These are phyloP conservation scores for Alternaria viburni DNA, from an alignment of 2,329 filamentous ascomycete genomes.

Conservation along the genomic window DNA sequence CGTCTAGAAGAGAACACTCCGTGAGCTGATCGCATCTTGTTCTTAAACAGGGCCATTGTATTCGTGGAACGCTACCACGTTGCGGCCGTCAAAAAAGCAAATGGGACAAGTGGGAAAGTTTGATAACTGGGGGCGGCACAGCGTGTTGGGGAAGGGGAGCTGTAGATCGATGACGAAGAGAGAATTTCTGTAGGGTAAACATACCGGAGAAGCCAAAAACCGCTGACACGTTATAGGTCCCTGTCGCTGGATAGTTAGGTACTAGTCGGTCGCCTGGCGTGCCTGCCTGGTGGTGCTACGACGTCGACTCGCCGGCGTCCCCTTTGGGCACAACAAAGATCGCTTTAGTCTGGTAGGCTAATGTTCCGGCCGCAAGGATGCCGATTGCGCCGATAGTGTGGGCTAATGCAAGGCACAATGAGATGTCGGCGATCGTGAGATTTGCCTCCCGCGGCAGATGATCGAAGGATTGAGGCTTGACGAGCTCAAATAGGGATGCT, in stretches of 20 bases:
- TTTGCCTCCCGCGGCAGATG: not conserved
- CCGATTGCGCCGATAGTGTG: not conserved
- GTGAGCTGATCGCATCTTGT: slow-evolving; percentile 41
- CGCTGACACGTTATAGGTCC: slow-evolving; percentile 12
- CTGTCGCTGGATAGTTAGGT: not conserved
- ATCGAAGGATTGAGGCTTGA: slow-evolving; percentile 5
- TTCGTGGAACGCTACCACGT: not conserved
- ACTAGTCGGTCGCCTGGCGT: slow-evolving; percentile 5
- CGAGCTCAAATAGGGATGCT: slow-evolving; percentile 2
- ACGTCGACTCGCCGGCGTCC: slow-evolving; percentile 8
- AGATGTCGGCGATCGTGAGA: slow-evolving; percentile 5
- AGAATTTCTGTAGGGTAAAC: slow-evolving; percentile 24
- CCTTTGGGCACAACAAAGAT: slow-evolving; percentile 2
- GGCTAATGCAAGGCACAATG: slow-evolving; percentile 14
- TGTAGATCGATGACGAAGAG: slow-evolving; percentile 26
- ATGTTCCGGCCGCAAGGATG: slow-evolving; percentile 3
- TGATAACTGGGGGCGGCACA: not conserved
- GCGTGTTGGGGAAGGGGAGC: slow-evolving; percentile 7
- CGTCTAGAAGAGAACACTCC: slow-evolving; percentile 32
- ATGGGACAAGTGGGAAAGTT: slow-evolving; percentile 1
- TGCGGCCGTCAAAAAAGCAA: not conserved
- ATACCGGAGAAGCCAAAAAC: slow-evolving; percentile 19
- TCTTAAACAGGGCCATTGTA: slow-evolving; percentile 37
- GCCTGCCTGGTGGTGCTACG: not conserved
- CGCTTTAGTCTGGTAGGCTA: slow-evolving; percentile 9